Base-by-base conservation (phyloP, 805 yeast species). In the Candida caryicola region DNA sequence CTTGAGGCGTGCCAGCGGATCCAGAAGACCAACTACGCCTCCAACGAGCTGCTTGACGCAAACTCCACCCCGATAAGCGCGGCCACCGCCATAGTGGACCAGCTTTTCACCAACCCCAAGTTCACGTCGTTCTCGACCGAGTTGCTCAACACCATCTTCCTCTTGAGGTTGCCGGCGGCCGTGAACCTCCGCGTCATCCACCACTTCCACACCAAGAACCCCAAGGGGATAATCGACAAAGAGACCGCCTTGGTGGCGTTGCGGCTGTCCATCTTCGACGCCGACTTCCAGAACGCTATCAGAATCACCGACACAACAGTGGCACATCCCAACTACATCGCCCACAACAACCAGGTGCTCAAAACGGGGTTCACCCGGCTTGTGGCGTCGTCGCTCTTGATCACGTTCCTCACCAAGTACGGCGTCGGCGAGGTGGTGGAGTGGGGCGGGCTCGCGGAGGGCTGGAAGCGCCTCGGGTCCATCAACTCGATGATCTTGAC, bases 201-300 rank as follows among this genome's bases (percentile, higher is more conserved):
- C 36, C 27, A 33, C 15, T 57, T 32, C 46, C 49, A 56, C 41
- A 33, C 31, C 37, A 46, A 48, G 17, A 50, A 47, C 34, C 50
- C 55, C 2, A 9, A 25, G 2, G 36, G 43, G 2, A 17, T 36
- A 28, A 64, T 79, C 7, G 64, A 62, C 7, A 57, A 60, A 34
- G 54, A 59, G 0, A 52, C 61, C 1, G 79, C 82, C 3, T 66
- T 81, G 64, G 72, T 83, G n/a, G 85, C 89, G 3, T 75, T 84
- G 43, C 57, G 90, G 14, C 57, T 70, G 29, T 66, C 79, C n/a
- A 55, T 83, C 2, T 80, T 69, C 59, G 68, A 76, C 44, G 83
- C 78, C 1, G 78, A 82, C 34, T 66, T 81, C 41, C 66, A 69
- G 18, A 64, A 66, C 29, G 86, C 89, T 0, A 57, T 82, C 28